Conservation (phyloP, 441 rosid species). For the Jatropha podagrica region DNA sequence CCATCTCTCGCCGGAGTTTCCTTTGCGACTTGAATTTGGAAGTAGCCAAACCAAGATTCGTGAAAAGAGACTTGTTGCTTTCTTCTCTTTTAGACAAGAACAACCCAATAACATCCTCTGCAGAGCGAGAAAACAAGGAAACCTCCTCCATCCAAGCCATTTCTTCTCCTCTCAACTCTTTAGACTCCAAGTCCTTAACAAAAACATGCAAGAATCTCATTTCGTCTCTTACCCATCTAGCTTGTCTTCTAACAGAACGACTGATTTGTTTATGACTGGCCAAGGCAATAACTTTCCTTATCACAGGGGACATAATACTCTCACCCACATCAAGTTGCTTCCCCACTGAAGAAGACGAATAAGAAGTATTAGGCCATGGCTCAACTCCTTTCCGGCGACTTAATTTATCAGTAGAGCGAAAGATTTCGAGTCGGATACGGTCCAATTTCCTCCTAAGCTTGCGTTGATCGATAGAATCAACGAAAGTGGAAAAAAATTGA, state of each 20-base stretch:
- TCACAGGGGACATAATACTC: conserved; percentile 22
- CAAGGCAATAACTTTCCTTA: conserved; percentile 2
- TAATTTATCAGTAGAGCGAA: conserved; percentile 16
- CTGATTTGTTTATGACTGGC: conserved; percentile 5
- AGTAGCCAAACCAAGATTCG: neutral
- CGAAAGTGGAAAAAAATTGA: neutral
- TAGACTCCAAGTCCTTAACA: conserved; percentile 17
- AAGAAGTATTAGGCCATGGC: conserved; percentile 6
- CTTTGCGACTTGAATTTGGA: conserved; percentile 2
- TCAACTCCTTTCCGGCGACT: conserved; percentile 16
- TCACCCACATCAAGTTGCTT: conserved; percentile 23
- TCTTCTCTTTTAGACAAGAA: conserved; percentile 8
- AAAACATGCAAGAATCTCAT: conserved; percentile 20
- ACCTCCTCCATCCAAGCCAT: conserved; percentile 27
- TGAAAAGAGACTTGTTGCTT: neutral
- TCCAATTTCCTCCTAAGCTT: conserved; percentile 16
- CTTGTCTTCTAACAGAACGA: conserved; percentile 9
- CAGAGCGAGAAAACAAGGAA: conserved; percentile 19
- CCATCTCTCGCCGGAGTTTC: conserved; percentile 21
- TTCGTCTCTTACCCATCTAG: conserved; percentile 22
- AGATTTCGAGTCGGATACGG: conserved; percentile 19
- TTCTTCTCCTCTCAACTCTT: conserved; percentile 22
- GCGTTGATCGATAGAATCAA: conserved; percentile 12
- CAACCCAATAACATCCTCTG: conserved; percentile 21
- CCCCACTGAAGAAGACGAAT: neutral